These are phyloP conservation scores for Chenopodium formosanum DNA, from an alignment of 148 eudicot species.

Conservation along the genomic window DNA sequence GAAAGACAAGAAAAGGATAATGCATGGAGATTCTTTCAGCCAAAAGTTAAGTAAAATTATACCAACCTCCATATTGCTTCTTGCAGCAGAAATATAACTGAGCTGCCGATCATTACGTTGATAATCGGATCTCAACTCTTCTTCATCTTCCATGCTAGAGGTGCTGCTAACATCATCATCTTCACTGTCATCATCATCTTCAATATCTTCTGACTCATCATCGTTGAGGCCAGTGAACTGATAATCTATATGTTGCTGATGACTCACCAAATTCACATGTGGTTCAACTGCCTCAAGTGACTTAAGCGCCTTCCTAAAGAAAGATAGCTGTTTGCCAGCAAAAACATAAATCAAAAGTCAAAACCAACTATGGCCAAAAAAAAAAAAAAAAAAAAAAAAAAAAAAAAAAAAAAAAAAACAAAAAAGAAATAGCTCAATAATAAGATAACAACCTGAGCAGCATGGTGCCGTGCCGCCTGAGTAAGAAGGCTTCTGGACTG, in stretches of 20 bases:
- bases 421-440: neutral
- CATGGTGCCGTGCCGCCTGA: conserved; percentile 96
- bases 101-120: conserved; percentile 35
- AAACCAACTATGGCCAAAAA: neutral
- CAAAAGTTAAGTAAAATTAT: conserved; percentile 13
- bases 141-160: conserved; percentile 40
- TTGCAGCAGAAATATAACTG: conserved; percentile 37
- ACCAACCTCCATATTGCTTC: conserved; percentile 66
- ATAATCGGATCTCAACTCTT: conserved; percentile 61
- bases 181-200: conserved; percentile 30
- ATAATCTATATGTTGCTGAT: conserved; percentile 84
- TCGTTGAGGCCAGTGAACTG: conserved; percentile 75
- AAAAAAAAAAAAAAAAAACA: neutral
- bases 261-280: conserved; percentile 66
- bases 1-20: neutral
- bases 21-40: neutral
- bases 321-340: conserved; percentile 57
- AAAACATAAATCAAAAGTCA: conserved; percentile 6
- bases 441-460: conserved; percentile 77
- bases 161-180: conserved; percentile 33
- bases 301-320: conserved; percentile 73
- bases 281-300: conserved; percentile 88
- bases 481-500: conserved; percentile 95
- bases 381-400: no score
- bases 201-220: conserved; percentile 48